Evolutionary conservation across 2,329 filamentous ascomycete species (phyloP), one percentile per base, ranked within the genome.

Genomic region (Paraphoma chrysanthemicola): DNA sequence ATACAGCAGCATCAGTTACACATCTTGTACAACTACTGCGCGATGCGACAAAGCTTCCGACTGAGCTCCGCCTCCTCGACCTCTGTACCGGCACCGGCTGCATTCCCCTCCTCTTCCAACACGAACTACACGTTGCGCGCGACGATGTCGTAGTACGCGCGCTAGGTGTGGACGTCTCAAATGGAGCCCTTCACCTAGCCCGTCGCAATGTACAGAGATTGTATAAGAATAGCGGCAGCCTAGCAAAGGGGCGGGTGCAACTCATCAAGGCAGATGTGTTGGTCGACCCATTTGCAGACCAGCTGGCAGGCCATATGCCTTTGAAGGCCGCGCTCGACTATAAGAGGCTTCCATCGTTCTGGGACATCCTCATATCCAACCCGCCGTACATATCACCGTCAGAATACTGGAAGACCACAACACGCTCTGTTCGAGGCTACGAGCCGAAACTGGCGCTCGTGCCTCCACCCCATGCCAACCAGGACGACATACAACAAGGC

Each of bases 1-100:
- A 83, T 53, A 83, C 81, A 7, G 81, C 80, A 30, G 72, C 78
- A 14, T 77, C 75, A 28, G 45, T 75, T 18, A 60, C 70, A 44
- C 58, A 70, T 48, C 53, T 81, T 6, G 72, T 66, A 4, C 54
- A 62, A 8, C 53, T 73, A 14, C 53, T 80, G 12, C 56, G 62
- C 17, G 48, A 61, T 41, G 67, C 66, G 18, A 47, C 53, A 28
- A 57, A 48, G 1, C 58, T 76, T 2, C 66, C 69, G 11, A 16
- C 54, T 28, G 64, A 65, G 14, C 66, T 96, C 11, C 84, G 82
- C 11, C 80, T 98, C 41, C 76, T 97, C 8, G 95, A 99, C 75
- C 81, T 97, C 30, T 98, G 95, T 76, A 93, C 92, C 0, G 95
- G 95, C 9, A 92, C 91, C 5, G 95, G 95, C 4, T 97, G 94